Evolutionary conservation across 2,329 filamentous ascomycete species (phyloP).

Genomic region (Alternaria angustiovoidea): DNA sequence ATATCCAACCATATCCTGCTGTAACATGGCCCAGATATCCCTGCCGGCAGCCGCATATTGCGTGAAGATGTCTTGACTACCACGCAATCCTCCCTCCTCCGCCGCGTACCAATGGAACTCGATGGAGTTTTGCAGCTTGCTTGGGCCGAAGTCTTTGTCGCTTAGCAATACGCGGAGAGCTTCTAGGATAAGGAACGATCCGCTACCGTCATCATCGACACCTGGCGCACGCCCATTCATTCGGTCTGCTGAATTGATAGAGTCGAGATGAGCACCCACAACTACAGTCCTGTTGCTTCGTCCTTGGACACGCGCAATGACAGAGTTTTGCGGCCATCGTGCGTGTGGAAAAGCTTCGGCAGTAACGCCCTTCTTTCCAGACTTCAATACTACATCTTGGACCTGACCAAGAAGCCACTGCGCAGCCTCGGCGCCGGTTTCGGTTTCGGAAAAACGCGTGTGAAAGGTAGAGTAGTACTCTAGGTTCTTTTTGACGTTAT

Average conservation of each 20-base stretch:
- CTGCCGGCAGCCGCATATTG: conserved; percentile 75
- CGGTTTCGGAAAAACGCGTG: conserved; percentile 35
- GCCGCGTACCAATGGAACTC: conserved; percentile 97
- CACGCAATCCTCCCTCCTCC: conserved; percentile 85
- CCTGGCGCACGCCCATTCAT: conserved; percentile 71
- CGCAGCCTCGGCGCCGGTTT: conserved; percentile 76
- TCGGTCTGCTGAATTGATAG: neutral
- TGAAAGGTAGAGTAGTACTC: conserved; percentile 29
- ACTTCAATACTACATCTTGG: conserved; percentile 75
- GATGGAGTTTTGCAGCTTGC: conserved; percentile 74
- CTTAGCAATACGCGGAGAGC: conserved; percentile 80
- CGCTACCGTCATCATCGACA: conserved; percentile 87
- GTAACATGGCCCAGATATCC: conserved; percentile 91
- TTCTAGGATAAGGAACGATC: conserved; percentile 91
- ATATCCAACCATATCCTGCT: conserved; percentile 93
- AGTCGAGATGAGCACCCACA: conserved; percentile 80
- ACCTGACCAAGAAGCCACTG: conserved; percentile 83
- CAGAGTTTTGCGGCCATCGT: conserved; percentile 69
- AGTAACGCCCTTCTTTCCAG: neutral
- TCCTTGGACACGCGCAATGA: conserved; percentile 90
- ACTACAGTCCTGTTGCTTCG: conserved; percentile 82
- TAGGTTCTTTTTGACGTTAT: conserved; percentile 14
- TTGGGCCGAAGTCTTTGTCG: conserved; percentile 61
- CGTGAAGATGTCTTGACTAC: conserved; percentile 86
- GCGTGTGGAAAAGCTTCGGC: neutral